Base-by-base conservation (phyloP, 2,329 filamentous ascomycete species). In the Spiromastix sp. region DNA sequence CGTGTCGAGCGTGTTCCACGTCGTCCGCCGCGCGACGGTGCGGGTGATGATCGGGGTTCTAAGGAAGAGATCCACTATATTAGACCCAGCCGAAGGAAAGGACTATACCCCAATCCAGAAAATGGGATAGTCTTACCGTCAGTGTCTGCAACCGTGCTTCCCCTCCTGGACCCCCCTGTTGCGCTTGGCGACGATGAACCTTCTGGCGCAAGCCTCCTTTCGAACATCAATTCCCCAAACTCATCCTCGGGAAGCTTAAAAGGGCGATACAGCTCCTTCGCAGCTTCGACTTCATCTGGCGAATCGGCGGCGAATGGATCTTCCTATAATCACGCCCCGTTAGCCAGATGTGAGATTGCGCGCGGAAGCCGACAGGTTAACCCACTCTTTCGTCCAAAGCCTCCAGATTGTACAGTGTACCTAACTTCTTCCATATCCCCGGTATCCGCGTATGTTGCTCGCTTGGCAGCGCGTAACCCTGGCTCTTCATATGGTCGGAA, bases 381-480 rank as follows among this genome's bases (percentile, higher is more conserved):
- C 79, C 71, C 56, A 85, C 89, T 49, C 86, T 77, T 54, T 93
- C 85, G 59, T 96, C 85, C 39, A 95, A 79, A 26, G 80, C 73
- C 32, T 82, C 75, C 19, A 96, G 72, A 59, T 94, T 85, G 63
- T 94, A 98, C 42, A 91, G 74, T 21, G 77, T 77, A 20, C 72
- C 66, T 8, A 98, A 70, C 60, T 96, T 96, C 47, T 74, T 71
- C 89, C 91, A 96, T 44, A 98, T 94, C 26, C 83, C 81, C 0
- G 84, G 81, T 46, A 94, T 91, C 40, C 81, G 80, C 26, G 85
- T 95, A 63, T 98, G 91, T 11, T 74, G 72, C 47, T 64, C 57
- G 15, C 53, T 77, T 66, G 45, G 74, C 48, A 50, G 81, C 70
- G 34, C 80, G 73, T 57, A 86, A 72, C 85, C 85, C 57, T 87